phyloP scores from a whole-genome alignment of 2,329 filamentous ascomycete genomes.

The Emericellopsis cladophorae region DNA sequence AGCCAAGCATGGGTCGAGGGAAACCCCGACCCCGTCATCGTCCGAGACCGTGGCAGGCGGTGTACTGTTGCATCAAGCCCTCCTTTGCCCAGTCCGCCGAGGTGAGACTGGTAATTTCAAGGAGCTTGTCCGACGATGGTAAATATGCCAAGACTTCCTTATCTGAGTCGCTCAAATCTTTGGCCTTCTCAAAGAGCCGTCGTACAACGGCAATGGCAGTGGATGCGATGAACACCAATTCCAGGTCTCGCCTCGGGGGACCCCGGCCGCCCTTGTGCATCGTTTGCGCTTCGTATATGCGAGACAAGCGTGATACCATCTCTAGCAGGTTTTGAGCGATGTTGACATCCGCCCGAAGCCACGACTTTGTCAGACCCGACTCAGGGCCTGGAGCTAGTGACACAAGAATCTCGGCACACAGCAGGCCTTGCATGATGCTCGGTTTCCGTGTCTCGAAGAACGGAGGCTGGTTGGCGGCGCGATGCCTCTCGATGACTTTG shows the following conservation, averaged over 20 bases:
- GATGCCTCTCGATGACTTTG: conserved; percentile 33
- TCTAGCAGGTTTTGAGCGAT: conserved; percentile 71
- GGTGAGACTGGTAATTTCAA: conserved; percentile 54
- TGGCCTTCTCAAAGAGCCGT: conserved; percentile 54
- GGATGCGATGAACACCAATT: conserved; percentile 51
- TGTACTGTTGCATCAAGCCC: conserved; percentile 54
- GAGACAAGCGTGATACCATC: conserved; percentile 60
- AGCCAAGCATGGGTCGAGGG: no score
- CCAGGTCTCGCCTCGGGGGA: conserved; percentile 29
- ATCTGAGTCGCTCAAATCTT: conserved; percentile 37
- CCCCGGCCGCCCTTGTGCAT: conserved; percentile 16
- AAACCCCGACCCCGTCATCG: conserved; percentile 23
- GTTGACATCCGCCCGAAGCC: conserved; percentile 74
- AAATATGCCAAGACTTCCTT: conserved; percentile 48
- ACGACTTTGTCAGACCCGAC: conserved; percentile 57
- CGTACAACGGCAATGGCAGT: conserved; percentile 57
- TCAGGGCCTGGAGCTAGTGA: conserved; percentile 63
- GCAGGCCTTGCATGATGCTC: conserved; percentile 79
- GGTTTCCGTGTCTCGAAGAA: conserved; percentile 77
- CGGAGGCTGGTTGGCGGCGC: conserved; percentile 46
- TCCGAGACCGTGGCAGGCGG: conserved; percentile 36
- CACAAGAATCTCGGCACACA: conserved; percentile 80
- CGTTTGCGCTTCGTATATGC: conserved; percentile 40
- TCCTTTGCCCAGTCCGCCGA: conserved; percentile 50
- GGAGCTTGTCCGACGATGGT: conserved; percentile 53